phyloP scores from a whole-genome alignment of 1,284 basidiomycete species.

The Heterobasidion occidentale region DNA sequence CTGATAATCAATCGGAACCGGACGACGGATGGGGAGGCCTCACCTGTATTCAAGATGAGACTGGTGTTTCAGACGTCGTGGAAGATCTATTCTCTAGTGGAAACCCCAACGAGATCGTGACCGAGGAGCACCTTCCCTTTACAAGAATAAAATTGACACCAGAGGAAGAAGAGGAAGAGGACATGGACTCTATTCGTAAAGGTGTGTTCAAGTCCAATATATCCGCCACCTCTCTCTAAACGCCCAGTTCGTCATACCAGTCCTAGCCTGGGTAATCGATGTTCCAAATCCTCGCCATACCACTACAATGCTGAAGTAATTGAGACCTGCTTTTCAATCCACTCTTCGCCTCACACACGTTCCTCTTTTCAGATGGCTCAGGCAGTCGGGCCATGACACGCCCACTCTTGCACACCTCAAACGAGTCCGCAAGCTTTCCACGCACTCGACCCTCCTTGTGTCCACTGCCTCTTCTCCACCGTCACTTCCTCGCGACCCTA shows the following conservation, averaged over 20 bases:
- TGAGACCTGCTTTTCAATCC: background rate
- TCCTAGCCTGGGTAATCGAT: constrained; percentile 81
- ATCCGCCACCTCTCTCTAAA: background rate
- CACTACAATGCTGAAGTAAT: constrained; percentile 60
- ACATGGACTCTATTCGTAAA: constrained; percentile 46
- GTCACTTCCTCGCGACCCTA: constrained; percentile 19
- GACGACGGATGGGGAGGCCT: constrained; percentile 43
- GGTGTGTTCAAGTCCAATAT: constrained; percentile 26
- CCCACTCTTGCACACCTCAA: constrained; percentile 70
- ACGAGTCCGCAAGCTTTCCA: constrained; percentile 55
- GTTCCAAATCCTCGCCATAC: constrained; percentile 63
- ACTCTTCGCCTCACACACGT: constrained; percentile 3
- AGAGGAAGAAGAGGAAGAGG: constrained; percentile 51
- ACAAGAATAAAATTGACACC: constrained; percentile 45
- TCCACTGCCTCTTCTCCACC: constrained; percentile 25
- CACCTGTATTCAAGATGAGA: constrained; percentile 20
- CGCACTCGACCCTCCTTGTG: constrained; percentile 47
- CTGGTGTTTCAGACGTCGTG: constrained; percentile 13
- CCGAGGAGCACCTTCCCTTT: constrained; percentile 57
- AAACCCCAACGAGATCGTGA: constrained; percentile 37
- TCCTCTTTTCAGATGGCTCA: constrained; percentile 47
- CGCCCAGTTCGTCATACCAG: constrained; percentile 21
- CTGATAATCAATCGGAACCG: constrained; percentile 6
- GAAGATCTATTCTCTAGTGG: constrained; percentile 4
- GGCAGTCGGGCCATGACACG: constrained; percentile 49